phyloP scores from a whole-genome alignment of 805 yeast genomes.

The Suhomyces sp. region DNA sequence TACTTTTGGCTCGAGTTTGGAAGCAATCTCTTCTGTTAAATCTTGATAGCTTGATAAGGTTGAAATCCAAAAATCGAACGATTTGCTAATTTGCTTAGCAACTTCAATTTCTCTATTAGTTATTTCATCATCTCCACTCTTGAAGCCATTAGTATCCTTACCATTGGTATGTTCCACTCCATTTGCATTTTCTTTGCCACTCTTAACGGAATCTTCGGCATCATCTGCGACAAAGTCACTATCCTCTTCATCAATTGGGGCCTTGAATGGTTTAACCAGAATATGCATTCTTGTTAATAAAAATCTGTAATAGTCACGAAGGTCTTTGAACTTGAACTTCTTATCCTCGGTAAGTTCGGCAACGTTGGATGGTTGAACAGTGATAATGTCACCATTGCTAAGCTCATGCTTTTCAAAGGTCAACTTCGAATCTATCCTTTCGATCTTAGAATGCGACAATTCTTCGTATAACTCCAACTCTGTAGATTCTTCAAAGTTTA shows the following conservation, averaged over 20 bases:
- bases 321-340: slow-evolving; percentile 23
- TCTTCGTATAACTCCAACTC: slow-evolving; percentile 57
- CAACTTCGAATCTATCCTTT: slow-evolving; percentile 35
- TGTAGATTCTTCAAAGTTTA: slow-evolving; percentile 37
- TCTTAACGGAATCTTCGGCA: slow-evolving; percentile 14
- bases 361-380: slow-evolving; percentile 31
- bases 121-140: slow-evolving; percentile 12
- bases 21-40: slow-evolving; percentile 62
- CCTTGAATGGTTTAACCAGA: slow-evolving; percentile 45
- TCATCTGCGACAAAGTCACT: slow-evolving; percentile 40
- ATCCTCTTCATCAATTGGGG: slow-evolving; percentile 49
- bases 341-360: slow-evolving; percentile 15
- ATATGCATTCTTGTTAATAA: slow-evolving; percentile 62
- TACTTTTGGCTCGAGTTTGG: slow-evolving; percentile 41
- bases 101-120: slow-evolving; percentile 16
- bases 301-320: slow-evolving; percentile 51
- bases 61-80: slow-evolving; percentile 68
- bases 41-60: slow-evolving; percentile 56
- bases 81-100: slow-evolving; percentile 21
- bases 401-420: slow-evolving; percentile 59
- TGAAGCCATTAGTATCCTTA: no score
- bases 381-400: slow-evolving; percentile 66
- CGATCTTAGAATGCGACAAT: slow-evolving; percentile 53
- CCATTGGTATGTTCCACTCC: neutral
- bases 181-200: neutral